Base-by-base conservation (phyloP, 139 green algal species). In the Raphidocelis subcapitata region DNA sequence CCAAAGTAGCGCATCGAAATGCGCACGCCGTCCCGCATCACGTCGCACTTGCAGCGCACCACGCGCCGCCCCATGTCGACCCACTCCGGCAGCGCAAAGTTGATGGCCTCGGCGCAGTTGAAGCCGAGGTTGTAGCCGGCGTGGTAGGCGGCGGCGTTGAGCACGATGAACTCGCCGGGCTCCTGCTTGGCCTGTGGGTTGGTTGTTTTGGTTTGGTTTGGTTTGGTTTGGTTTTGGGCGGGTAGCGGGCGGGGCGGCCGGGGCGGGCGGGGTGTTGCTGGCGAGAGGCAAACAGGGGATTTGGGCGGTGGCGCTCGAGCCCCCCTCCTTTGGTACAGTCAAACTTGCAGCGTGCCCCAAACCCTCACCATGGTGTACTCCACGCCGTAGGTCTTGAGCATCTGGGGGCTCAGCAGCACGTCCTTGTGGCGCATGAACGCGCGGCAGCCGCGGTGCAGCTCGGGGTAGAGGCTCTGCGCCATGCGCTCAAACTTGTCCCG, bases 61-160 rank as follows among this genome's bases (percentile, higher is more conserved):
- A 87, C 88, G 8, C 32, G 56, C 72, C 84, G 82, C 49, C 86
- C 88, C 1, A 85, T 47, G 0, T 81, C 63, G 20, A 92, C 75
- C 87, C 87, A 92, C 44, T 87, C 81, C 59, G 54, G 51, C 49
- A 73, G 62, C 29, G 82, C 91, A 66, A 95, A 94, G 80, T 95
- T 94, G 26, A 95, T 81, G 3, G 88, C 88, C 84, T 97, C 92
- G 0, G 90, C 91, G 67, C 84, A 90, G 83, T 97, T 97, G 85
- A 96, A 95, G 44, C 91, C 92, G 51, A 83, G 46, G 80, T 89
- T 91, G 86, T 94, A 96, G 52, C 90, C 90, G 1, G 80, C 83
- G 70, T 97, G 91, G 81, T 94, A 97, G 5, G 86, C 81, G 23
- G 75, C 76, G 2, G 91, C 86, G 76, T 95, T 96, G 35, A 94